Evolutionary conservation across 2,329 filamentous ascomycete genomes (phyloP).

Genomic region (Neofusicoccum sp.): DNA sequence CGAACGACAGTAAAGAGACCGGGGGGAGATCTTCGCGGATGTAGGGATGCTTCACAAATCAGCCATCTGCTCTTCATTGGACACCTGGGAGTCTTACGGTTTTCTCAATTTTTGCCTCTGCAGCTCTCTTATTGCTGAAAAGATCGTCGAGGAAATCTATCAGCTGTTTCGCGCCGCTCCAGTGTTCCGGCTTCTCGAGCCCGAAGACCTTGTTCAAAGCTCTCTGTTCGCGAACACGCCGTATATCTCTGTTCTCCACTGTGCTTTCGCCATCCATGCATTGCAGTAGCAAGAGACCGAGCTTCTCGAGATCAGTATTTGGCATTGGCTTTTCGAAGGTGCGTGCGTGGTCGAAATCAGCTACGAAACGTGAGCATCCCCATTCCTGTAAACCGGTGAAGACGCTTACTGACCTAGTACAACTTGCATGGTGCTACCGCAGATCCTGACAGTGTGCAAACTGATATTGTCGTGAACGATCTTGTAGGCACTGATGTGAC

Average conservation of each 20-base stretch:
- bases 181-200: constrained; percentile 19
- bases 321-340: background rate
- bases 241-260: constrained; percentile 5
- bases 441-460: constrained; percentile 17
- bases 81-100: background rate
- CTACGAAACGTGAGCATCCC: background rate
- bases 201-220: constrained; percentile 24
- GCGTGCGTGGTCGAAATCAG: constrained; percentile 20
- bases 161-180: constrained; percentile 26
- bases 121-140: constrained; percentile 21
- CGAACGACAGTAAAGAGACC: constrained; percentile 15
- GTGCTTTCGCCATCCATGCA: constrained; percentile 25
- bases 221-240: constrained; percentile 23
- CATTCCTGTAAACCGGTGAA: background rate
- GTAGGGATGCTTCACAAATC: constrained; percentile 18
- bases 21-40: constrained; percentile 6
- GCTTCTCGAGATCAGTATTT: constrained; percentile 20
- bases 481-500: constrained; percentile 20
- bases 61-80: background rate
- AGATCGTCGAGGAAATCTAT: constrained; percentile 26
- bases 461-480: constrained; percentile 21
- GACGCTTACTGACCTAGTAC: constrained; percentile 11
- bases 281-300: constrained; percentile 25
- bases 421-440: constrained; percentile 10
- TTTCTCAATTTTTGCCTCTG: constrained; percentile 21